phyloP scores from a whole-genome alignment of 768 basidiomycete species.

The Antrodiella citrinella region DNA sequence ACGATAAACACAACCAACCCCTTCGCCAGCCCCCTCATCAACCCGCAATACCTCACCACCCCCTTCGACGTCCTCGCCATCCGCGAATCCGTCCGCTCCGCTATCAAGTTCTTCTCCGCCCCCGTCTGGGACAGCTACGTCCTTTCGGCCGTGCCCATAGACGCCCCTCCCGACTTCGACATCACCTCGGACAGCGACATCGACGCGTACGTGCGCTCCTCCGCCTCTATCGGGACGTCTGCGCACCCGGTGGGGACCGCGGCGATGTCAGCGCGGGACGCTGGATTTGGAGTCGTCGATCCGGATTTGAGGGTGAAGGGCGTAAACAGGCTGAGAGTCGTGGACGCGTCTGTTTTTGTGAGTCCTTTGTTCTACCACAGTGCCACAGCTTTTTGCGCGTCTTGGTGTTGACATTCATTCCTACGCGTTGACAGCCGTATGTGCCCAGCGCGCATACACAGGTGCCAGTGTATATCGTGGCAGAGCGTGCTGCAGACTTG shows the following conservation, averaged over 20 bases:
- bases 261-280: conserved; percentile 1
- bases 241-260: conserved; percentile 5
- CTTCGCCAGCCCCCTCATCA: conserved; percentile 33
- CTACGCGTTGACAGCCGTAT: neutral
- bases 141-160: neutral
- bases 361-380: no score
- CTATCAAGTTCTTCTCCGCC: conserved; percentile 2
- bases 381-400: no score
- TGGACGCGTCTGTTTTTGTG: conserved; percentile 3
- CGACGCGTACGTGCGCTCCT: conserved; percentile 6
- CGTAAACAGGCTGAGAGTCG: conserved; percentile 1
- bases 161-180: no score
- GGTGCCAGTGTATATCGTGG: conserved; percentile 4
- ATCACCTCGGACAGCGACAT: conserved; percentile 7
- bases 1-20: conserved; percentile 27
- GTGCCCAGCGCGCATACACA: conserved; percentile 5
- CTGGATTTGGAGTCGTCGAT: conserved; percentile 2
- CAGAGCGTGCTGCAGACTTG: conserved; percentile 5
- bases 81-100: conserved; percentile 6
- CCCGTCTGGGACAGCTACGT: no score
- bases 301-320: conserved; percentile 4
- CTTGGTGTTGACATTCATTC: neutral
- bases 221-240: conserved; percentile 1
- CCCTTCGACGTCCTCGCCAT: conserved; percentile 12
- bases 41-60: conserved; percentile 29